These are phyloP conservation scores for Fraxinus floribunda DNA, from an alignment of 305 asterid genomes.

Conservation along the genomic window DNA sequence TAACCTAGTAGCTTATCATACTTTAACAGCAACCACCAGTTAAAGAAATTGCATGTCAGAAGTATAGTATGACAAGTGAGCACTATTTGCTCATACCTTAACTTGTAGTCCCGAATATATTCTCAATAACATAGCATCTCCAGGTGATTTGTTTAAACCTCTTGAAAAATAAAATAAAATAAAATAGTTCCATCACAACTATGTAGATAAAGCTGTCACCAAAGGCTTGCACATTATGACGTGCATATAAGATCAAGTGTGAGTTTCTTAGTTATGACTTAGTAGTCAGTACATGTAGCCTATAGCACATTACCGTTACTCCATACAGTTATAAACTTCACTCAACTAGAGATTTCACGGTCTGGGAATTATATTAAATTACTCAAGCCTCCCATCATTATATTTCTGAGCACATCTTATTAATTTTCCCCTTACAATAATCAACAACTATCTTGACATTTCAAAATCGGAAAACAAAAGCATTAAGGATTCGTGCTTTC, in stretches of 20 bases:
- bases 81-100: neutral
- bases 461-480: neutral
- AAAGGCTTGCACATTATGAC: neutral
- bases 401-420: neutral
- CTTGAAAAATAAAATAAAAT: neutral
- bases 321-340: neutral
- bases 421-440: neutral
- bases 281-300: neutral
- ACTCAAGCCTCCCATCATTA: neutral
- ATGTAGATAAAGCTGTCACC: neutral
- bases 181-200: neutral
- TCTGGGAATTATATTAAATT: neutral
- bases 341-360: neutral
- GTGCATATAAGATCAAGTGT: neutral
- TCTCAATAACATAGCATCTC: neutral
- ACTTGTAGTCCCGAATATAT: neutral
- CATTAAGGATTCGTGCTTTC: neutral
- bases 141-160: neutral
- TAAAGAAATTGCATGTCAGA: neutral
- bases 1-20: neutral
- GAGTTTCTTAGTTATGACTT: neutral
- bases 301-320: neutral
- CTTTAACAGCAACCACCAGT: neutral
- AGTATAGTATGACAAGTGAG: neutral
- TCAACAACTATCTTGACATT: neutral